Evolutionary conservation across 164 flowering plant species (phyloP).

Genomic region (Brasenia schreberi): DNA sequence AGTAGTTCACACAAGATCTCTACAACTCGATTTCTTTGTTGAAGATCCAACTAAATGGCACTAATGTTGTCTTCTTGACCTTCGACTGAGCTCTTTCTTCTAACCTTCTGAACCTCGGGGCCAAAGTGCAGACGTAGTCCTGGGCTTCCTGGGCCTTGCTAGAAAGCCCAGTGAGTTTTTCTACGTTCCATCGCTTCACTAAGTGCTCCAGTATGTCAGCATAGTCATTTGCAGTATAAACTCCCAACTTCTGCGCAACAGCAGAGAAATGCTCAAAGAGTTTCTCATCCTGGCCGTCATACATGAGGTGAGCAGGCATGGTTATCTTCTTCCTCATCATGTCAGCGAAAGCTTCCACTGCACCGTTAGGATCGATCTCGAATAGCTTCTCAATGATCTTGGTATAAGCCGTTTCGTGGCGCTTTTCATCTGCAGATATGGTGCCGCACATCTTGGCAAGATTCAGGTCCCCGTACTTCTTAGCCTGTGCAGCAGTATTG

Average conservation of each 20-base stretch:
- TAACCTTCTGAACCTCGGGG: slow-evolving; percentile 6
- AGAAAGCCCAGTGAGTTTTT: slow-evolving; percentile 10
- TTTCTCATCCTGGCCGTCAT: slow-evolving; percentile 11
- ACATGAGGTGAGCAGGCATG: slow-evolving; percentile 17
- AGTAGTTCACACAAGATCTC: not conserved
- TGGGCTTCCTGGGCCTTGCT: slow-evolving; percentile 13
- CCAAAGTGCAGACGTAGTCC: not conserved
- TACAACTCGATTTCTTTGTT: not conserved
- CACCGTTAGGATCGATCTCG: slow-evolving; percentile 29
- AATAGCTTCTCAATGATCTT: slow-evolving; percentile 42
- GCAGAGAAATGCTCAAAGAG: slow-evolving; percentile 13
- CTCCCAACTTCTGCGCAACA: slow-evolving; percentile 12
- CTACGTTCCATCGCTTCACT: slow-evolving; percentile 13
- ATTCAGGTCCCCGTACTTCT: slow-evolving; percentile 31
- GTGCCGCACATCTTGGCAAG: slow-evolving; percentile 42
- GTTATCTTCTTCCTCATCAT: slow-evolving; percentile 16
- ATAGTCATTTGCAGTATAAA: slow-evolving; percentile 1
- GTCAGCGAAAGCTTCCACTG: slow-evolving; percentile 8
- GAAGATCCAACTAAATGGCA: slow-evolving; percentile 19
- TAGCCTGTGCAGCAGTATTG: slow-evolving; percentile 40
- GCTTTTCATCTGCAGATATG: slow-evolving; percentile 46
- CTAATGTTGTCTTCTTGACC: slow-evolving; percentile 4
- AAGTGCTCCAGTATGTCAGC: not conserved
- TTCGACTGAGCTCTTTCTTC: slow-evolving; percentile 5
- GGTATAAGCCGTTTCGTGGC: slow-evolving; percentile 45